A percentile compares a stretch with the other conserved stretches of the same genome.
phyloP scores from a whole-genome alignment of 805 yeast species.

The Metschnikowia amazonensis region DNA sequence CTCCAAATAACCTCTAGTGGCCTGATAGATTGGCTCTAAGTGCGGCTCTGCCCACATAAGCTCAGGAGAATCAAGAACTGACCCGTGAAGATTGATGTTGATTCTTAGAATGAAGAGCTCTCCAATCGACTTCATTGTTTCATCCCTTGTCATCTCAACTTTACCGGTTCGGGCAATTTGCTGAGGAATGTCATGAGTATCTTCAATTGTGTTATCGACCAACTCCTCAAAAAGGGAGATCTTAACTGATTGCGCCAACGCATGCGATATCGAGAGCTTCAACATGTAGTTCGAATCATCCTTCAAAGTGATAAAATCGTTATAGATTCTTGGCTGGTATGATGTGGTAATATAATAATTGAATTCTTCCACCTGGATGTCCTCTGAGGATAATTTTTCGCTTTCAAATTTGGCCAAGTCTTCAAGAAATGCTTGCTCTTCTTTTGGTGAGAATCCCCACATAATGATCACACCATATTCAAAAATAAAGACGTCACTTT shows the following conservation, averaged over 20 bases:
- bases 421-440: conserved; percentile 74
- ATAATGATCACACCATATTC: conserved; percentile 96
- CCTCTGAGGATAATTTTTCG: conserved; percentile 88
- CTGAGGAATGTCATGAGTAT: conserved; percentile 94
- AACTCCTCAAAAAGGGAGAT: conserved; percentile 93
- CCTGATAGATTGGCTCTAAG: conserved; percentile 94
- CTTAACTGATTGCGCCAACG: conserved; percentile 92
- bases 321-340: conserved; percentile 92
- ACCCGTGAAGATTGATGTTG: conserved; percentile 78
- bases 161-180: conserved; percentile 94
- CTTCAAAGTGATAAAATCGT: conserved; percentile 88
- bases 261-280: conserved; percentile 90
- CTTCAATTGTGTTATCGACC: conserved; percentile 95
- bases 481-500: conserved; percentile 80
- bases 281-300: conserved; percentile 90
- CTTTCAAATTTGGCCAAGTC: conserved; percentile 89
- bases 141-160: conserved; percentile 89
- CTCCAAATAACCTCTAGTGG: conserved; percentile 91
- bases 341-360: conserved; percentile 91
- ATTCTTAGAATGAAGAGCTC: conserved; percentile 86
- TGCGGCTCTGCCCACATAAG: conserved; percentile 99
- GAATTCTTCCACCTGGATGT: conserved; percentile 90
- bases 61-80: conserved; percentile 93
- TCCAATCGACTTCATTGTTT: conserved; percentile 96
- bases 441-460: conserved; percentile 90